These are phyloP conservation scores for Corymbia maculata DNA, from an alignment of 345 rosid species.

Conservation along the genomic window DNA sequence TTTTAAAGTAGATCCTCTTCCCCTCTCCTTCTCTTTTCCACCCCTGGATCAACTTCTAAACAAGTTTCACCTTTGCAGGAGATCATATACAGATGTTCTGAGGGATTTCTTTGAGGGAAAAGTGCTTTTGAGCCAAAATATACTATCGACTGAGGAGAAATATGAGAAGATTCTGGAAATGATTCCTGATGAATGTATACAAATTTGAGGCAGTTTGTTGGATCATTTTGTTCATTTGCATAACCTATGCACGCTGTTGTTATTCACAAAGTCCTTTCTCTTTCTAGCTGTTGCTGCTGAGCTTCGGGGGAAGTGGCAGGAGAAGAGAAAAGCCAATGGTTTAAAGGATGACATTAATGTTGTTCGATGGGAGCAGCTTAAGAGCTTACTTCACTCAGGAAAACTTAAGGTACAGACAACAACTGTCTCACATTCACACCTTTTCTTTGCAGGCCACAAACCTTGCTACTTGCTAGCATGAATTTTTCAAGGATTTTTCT, in stretches of 20 bases:
- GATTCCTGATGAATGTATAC: constrained; percentile 76
- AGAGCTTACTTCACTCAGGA: constrained; percentile 54
- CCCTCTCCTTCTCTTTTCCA: background rate
- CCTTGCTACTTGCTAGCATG: background rate
- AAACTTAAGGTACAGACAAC: constrained; percentile 48
- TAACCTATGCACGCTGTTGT: background rate
- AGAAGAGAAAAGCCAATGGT: constrained; percentile 33
- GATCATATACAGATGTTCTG: constrained; percentile 72
- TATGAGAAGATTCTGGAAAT: constrained; percentile 77
- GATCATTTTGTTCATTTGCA: background rate
- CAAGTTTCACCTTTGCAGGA: constrained; percentile 35
- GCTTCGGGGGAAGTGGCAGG: constrained; percentile 82
- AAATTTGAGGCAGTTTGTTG: background rate
- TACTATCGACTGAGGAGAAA: constrained; percentile 66
- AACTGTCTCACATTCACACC: background rate
- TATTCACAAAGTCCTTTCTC: constrained; percentile 1
- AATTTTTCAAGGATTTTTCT: background rate
- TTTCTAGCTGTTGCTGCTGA: constrained; percentile 65
- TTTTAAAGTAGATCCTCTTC: background rate
- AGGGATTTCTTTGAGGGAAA: constrained; percentile 63
- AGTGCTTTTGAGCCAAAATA: constrained; percentile 50
- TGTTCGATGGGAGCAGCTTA: constrained; percentile 81
- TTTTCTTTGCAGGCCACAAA: background rate
- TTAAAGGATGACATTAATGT: constrained; percentile 61
- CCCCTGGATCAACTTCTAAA: background rate